These are phyloP conservation scores for Podaxis pistillaris DNA, from an alignment of 768 basidiomycete species.

Conservation along the genomic window DNA sequence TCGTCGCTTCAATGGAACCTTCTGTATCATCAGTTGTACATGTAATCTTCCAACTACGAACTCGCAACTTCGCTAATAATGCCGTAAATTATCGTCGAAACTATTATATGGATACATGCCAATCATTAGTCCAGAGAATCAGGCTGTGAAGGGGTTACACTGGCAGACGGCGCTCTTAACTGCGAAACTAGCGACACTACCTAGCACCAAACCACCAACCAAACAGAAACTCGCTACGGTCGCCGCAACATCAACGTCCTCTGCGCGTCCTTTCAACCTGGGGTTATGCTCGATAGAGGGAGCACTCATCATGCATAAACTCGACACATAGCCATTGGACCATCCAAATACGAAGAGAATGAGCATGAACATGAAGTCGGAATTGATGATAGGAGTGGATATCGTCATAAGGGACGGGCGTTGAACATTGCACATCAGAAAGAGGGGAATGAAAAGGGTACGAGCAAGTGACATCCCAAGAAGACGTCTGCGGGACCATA, in stretches of 20 bases:
- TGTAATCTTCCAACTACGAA: neutral
- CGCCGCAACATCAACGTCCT: conserved; percentile 85
- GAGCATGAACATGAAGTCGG: conserved; percentile 73
- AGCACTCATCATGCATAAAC: conserved; percentile 78
- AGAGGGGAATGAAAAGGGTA: conserved; percentile 80
- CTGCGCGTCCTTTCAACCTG: conserved; percentile 58
- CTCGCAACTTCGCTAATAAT: neutral
- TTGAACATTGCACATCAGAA: conserved; percentile 87
- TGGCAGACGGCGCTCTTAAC: conserved; percentile 66
- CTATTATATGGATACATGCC: neutral
- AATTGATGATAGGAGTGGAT: conserved; percentile 59
- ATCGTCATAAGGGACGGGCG: conserved; percentile 33
- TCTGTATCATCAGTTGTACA: neutral
- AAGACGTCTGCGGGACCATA: conserved; percentile 70
- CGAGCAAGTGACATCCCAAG: conserved; percentile 64
- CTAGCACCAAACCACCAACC: conserved; percentile 70
- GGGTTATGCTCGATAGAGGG: conserved; percentile 82
- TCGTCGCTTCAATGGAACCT: neutral
- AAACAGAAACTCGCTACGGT: conserved; percentile 78
- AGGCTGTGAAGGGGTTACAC: conserved; percentile 68
- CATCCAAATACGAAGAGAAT: conserved; percentile 73
- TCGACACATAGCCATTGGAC: conserved; percentile 79
- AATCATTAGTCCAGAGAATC: conserved; percentile 1
- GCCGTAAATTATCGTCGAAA: neutral
- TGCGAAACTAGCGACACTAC: conserved; percentile 80